These are phyloP conservation scores for Platanthera guangdongensis DNA, from an alignment of 106 monocot species.

Conservation along the genomic window DNA sequence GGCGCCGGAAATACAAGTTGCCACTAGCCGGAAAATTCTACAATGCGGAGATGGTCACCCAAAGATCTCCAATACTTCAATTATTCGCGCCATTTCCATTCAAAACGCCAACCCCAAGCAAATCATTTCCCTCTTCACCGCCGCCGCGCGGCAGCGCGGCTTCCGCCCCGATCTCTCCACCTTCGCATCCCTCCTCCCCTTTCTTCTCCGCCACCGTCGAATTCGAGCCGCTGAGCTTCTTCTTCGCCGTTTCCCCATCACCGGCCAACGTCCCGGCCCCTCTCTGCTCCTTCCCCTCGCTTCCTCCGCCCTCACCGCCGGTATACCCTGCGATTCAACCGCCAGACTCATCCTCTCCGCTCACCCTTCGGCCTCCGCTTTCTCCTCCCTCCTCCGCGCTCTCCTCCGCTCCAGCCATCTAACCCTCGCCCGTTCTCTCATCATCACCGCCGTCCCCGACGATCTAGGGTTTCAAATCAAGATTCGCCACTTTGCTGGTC, in stretches of 20 bases:
- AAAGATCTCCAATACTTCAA: slow-evolving; percentile 1
- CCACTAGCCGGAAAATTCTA: not conserved
- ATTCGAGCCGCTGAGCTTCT: not conserved
- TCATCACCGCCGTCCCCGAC: not conserved
- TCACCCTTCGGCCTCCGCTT: not conserved
- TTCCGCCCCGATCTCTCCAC: slow-evolving; percentile 10
- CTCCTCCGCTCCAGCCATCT: not conserved
- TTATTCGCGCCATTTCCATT: slow-evolving; percentile 6
- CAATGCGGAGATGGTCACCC: not conserved
- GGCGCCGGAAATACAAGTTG: not conserved
- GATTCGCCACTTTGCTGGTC: slow-evolving; percentile 1
- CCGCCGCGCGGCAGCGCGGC: slow-evolving; percentile 2
- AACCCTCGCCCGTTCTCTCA: not conserved
- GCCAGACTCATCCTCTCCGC: slow-evolving; percentile 1
- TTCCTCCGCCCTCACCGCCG: not conserved
- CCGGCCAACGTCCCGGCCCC: not conserved
- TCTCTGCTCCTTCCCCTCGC: slow-evolving; percentile 4
- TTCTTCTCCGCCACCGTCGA: not conserved
- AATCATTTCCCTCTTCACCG: slow-evolving; percentile 8
- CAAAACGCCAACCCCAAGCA: slow-evolving; percentile 6
- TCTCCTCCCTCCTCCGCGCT: slow-evolving; percentile 5
- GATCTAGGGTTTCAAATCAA: slow-evolving; percentile 10
- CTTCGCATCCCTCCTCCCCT: slow-evolving; percentile 8
- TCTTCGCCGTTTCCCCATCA: slow-evolving; percentile 5
- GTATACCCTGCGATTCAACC: not conserved